phyloP scores from a whole-genome alignment of 495 filamentous ascomycete species.

The Tuber indicum region DNA sequence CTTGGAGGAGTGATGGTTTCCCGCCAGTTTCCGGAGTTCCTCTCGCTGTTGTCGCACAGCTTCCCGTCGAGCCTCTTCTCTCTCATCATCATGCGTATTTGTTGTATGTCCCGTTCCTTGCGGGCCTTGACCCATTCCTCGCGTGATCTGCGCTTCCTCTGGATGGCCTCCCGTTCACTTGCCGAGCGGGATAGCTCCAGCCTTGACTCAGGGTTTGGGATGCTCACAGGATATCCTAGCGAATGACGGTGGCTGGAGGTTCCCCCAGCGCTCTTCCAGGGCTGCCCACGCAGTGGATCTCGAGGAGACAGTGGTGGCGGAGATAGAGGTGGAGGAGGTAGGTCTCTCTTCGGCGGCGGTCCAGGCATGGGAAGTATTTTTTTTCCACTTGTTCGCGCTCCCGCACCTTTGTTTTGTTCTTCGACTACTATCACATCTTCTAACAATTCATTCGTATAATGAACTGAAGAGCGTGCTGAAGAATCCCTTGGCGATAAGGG shows the following conservation, averaged over 20 bases:
- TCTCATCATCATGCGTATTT: slow-evolving; percentile 29
- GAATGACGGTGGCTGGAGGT: slow-evolving; percentile 18
- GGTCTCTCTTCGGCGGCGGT: slow-evolving; percentile 43
- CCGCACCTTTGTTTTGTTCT: slow-evolving; percentile 20
- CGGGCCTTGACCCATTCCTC: slow-evolving; percentile 38
- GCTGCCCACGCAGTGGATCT: background rate
- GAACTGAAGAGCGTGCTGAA: slow-evolving; percentile 30
- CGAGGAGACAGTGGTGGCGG: slow-evolving; percentile 41
- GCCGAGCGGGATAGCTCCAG: slow-evolving; percentile 9
- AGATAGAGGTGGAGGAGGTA: slow-evolving; percentile 46
- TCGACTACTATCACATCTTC: slow-evolving; percentile 36
- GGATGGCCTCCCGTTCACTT: slow-evolving; percentile 15
- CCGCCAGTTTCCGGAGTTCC: slow-evolving; percentile 9
- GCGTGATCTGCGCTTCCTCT: slow-evolving; percentile 24
- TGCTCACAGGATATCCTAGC: slow-evolving; percentile 11
- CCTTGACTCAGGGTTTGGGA: slow-evolving; percentile 12
- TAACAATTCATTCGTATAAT: slow-evolving; percentile 22
- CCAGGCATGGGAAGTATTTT: slow-evolving; percentile 41
- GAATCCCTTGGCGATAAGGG: slow-evolving; percentile 12
- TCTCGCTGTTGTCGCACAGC: background rate
- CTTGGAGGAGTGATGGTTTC: background rate
- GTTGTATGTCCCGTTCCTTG: slow-evolving; percentile 37
- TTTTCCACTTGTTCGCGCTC: slow-evolving; percentile 26
- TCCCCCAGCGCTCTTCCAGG: slow-evolving; percentile 6
- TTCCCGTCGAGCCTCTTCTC: slow-evolving; percentile 17